Evolutionary conservation across 306 rosid species (phyloP), one percentile per base, ranked within the genome.

Genomic region (Trifolium fragiferum): DNA sequence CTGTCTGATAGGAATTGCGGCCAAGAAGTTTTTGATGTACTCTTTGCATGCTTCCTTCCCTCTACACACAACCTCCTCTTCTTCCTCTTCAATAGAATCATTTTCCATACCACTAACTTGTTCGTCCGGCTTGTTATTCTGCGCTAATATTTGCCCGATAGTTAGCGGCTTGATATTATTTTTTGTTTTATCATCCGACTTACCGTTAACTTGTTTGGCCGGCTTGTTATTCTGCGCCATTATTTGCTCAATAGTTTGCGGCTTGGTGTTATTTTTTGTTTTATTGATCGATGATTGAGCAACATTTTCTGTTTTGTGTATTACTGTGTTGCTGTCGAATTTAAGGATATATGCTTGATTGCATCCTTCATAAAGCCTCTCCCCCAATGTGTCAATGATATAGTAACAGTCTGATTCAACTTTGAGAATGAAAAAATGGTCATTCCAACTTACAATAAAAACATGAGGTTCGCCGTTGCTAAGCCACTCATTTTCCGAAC

Each of bases 1-100:
- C 68, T 94, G 96, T 84, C 99, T 84, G 25, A 94, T 81, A 23
- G 96, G 97, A 63, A 94, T 92, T 60, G 98, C 98, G 61, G 98
- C 97, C 85, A 94, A 60, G 86, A 94, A 94, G 84, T 83, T 87
- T 85, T 94, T 94, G 30, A 94, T 90, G 83, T 92, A 94, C 80
- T 92, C 96, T 86, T 90, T 94, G 89, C 99, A 94, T 10, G 96
- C 88, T 74, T 94, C 93, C 77, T 92, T 94, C 75, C 97, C 97
- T 54, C 73, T 80, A 74, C 92, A 90, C 23, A 89, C 64, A 70
- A 90, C 70, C 84, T 83, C 86, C 47, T 80, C 91, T 73, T 87
- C 88, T 72, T 83, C 63, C 35, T 68, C 85, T n/a, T 9, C 76
- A 35, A 41, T 72, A 46, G 77, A 79, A 66, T 79, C 74, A 32